These are phyloP conservation scores for Rosa persica DNA, from an alignment of 306 rosid species.

Conservation along the genomic window DNA sequence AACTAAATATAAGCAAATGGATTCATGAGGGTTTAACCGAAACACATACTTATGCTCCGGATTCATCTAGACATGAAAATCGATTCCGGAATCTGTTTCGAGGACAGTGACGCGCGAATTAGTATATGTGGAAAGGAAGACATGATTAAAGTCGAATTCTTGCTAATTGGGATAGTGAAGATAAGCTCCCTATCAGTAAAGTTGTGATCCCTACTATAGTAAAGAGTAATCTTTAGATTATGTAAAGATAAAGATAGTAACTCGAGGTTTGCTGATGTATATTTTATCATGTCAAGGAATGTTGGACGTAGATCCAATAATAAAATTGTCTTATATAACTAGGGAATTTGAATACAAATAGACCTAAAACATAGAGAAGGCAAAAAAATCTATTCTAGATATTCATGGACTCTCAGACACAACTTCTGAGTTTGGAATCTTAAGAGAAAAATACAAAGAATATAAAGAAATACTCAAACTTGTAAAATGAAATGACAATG, in stretches of 20 bases:
- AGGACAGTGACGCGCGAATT: not conserved
- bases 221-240: not conserved
- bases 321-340: not conserved
- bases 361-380: no score
- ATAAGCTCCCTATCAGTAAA: not conserved
- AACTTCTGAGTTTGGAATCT: constrained; percentile 12
- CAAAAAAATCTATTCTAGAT: not conserved
- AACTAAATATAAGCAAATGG: not conserved
- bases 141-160: not conserved
- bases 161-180: not conserved
- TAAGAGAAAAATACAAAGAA: not conserved
- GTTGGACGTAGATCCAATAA: not conserved
- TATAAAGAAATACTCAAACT: not conserved
- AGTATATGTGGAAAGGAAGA: not conserved
- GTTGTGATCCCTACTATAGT: not conserved
- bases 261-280: not conserved
- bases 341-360: not conserved
- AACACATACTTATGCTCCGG: not conserved
- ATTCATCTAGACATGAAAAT: not conserved
- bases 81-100: not conserved
- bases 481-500: not conserved
- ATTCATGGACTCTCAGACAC: not conserved
- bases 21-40: not conserved
- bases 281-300: not conserved
- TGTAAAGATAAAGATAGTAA: not conserved